Base-by-base conservation (phyloP, 768 basidiomycete genomes). In the Russula emetica region DNA sequence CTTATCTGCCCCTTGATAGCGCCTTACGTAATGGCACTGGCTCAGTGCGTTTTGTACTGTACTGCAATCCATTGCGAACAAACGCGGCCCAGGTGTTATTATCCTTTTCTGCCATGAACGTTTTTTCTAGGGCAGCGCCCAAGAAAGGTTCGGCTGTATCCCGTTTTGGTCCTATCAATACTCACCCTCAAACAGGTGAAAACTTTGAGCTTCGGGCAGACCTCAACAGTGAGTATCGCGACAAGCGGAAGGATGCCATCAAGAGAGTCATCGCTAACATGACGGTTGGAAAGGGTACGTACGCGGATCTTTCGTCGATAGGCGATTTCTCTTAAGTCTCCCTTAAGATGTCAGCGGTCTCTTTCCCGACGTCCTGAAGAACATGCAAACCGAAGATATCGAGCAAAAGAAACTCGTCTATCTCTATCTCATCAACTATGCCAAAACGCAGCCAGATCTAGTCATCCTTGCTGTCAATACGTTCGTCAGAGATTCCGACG, bases 401-500 rank as follows among this genome's bases (percentile, higher is more conserved):
- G 97, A 99, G 75, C 97, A 98, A 78, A 99, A 98, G 85, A 98
- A 99, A 77, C 89, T 99, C 38, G 97, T 98, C n/a, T 98, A 97
- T 71, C 84, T 97, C 26, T 98, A 98, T 75, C 86, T 99, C 63
- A 98, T 98, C 91, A 99, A 99, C 79, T 99, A 98, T 69, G 96
- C 96, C 38, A 97, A 97, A 74, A 95, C 96, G 0, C 97, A 99
- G 72, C 97, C 97, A 0, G 97, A 99, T 73, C 90, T 98, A 66
- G 95, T 98, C 76, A 98, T 99, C 72, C 83, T 99, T 52, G 97
- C 97, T 32, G 97, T 99, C 64, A 99, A 98, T 73, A 99, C 96
- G 9, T 98, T 99, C 73, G 97, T 99, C 67, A 86, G 97, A 80
- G 97, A 99, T 75, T 87, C 94, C 0, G 94, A 95, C 68, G 97